Evolutionary conservation across 1,139 yeast genomes (phyloP).

Genomic region (Blastobotrys petasosporus): DNA sequence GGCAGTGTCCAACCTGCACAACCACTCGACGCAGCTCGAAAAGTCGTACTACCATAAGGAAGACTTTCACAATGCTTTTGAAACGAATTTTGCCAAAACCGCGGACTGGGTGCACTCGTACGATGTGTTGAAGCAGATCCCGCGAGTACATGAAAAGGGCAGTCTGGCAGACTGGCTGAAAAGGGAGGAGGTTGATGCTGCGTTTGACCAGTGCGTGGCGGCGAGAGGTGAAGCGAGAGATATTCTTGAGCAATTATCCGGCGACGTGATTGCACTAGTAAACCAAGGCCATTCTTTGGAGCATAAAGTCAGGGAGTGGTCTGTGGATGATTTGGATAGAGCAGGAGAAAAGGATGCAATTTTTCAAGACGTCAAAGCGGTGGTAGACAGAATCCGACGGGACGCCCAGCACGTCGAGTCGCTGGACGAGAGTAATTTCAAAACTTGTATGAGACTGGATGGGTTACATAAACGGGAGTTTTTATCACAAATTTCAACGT

Average conservation of each 20-base stretch:
- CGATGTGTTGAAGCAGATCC: slow-evolving; percentile 15
- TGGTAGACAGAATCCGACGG: slow-evolving; percentile 24
- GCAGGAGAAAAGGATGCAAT: slow-evolving; percentile 15
- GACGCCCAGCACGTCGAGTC: slow-evolving; percentile 28
- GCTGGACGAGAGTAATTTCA: slow-evolving; percentile 24
- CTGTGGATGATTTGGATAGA: slow-evolving; percentile 5
- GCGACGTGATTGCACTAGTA: slow-evolving; percentile 15
- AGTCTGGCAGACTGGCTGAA: slow-evolving; percentile 27
- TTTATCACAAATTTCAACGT: slow-evolving; percentile 22
- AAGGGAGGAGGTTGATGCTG: slow-evolving; percentile 14
- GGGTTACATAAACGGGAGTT: slow-evolving; percentile 27
- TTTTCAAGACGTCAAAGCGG: slow-evolving; percentile 27
- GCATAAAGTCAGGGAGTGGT: slow-evolving; percentile 16
- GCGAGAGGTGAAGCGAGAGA: slow-evolving; percentile 13
- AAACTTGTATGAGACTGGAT: slow-evolving; percentile 19
- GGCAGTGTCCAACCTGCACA: slow-evolving; percentile 28
- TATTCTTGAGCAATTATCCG: slow-evolving; percentile 13
- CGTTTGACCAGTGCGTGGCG: slow-evolving; percentile 15
- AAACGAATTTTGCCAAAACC: slow-evolving; percentile 23
- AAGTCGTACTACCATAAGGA: slow-evolving; percentile 23
- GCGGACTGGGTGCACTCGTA: slow-evolving; percentile 21
- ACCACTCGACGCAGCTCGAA: slow-evolving; percentile 26
- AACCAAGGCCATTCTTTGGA: slow-evolving; percentile 20
- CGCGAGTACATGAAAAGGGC: slow-evolving; percentile 12
- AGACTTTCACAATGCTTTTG: slow-evolving; percentile 24